Conservation (phyloP, 441 rosid species). For the Mallotus repandus region DNA sequence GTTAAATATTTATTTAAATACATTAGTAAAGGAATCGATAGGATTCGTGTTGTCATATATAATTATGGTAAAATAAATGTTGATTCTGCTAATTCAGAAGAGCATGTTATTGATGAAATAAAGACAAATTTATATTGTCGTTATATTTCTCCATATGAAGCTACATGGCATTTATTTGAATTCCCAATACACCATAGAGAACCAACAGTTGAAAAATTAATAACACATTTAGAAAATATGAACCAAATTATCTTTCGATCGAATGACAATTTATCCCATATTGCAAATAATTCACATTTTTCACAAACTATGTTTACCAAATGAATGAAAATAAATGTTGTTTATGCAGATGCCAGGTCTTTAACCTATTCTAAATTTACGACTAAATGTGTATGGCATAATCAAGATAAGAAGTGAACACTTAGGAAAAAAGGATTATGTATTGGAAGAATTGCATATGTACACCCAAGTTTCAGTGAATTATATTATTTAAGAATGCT, state of each 20-base stretch:
- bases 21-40: conserved; percentile 18
- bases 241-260: conserved; percentile 5
- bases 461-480: not conserved
- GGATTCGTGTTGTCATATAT: not conserved
- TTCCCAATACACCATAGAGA: conserved; percentile 22
- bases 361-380: conserved; percentile 18
- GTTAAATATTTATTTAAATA: conserved; percentile 29
- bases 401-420: not conserved
- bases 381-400: not conserved
- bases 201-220: conserved; percentile 1
- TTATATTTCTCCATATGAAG: too few relatives aligned
- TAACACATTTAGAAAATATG: not conserved
- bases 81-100: not conserved
- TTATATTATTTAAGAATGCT: not conserved
- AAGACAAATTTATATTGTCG: not conserved
- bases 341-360: not conserved
- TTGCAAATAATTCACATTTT: not conserved
- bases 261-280: not conserved
- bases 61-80: too few relatives aligned
- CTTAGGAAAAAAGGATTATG: not conserved
- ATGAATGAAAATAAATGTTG: conserved; percentile 15
- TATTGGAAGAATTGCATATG: conserved; percentile 1
- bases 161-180: too few relatives aligned
- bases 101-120: not conserved
- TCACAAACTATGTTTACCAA: conserved; percentile 4